Percentiles rank a stretch among this genome's conserved stretches.
Conservation (phyloP, 805 yeast genomes). For the Wickerhamiella cacticola region DNA sequence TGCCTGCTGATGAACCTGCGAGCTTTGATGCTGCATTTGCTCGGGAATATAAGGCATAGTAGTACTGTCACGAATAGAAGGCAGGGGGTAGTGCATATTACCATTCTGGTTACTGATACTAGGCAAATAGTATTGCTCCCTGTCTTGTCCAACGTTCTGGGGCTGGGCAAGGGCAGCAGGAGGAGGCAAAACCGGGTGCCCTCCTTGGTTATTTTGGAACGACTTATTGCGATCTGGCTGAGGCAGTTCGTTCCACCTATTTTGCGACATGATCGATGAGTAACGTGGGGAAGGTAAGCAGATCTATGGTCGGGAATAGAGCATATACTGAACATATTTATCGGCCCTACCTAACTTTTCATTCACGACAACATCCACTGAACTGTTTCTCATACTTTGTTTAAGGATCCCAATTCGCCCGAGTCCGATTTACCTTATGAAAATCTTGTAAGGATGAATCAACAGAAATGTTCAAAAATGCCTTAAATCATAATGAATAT, state of each 20-base stretch:
- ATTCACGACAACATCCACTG: too few relatives aligned
- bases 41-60: slow-evolving; percentile 1
- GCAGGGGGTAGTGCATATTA: slow-evolving; percentile 24
- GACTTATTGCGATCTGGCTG: slow-evolving; percentile 15
- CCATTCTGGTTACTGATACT: slow-evolving; percentile 15
- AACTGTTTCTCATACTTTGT: too few relatives aligned
- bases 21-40: slow-evolving; percentile 11
- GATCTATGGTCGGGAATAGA: not conserved
- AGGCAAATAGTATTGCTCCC: slow-evolving; percentile 14
- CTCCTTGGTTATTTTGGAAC: slow-evolving; percentile 18
- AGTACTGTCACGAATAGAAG: slow-evolving; percentile 24
- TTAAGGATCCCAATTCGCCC: too few relatives aligned
- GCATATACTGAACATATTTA: not conserved
- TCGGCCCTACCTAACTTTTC: too few relatives aligned
- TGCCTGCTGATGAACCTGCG: slow-evolving; percentile 10
- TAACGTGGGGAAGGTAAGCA: slow-evolving; percentile 10
- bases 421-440: too few relatives aligned
- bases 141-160: slow-evolving; percentile 13
- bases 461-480: too few relatives aligned
- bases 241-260: slow-evolving; percentile 15
- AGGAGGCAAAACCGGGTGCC: slow-evolving; percentile 29
- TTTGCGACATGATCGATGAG: slow-evolving; percentile 15
- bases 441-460: too few relatives aligned
- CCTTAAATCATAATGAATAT: too few relatives aligned
- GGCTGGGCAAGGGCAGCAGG: slow-evolving; percentile 20